Base-by-base conservation (phyloP, 2,329 filamentous ascomycete species). In the Alternaria longipes region DNA sequence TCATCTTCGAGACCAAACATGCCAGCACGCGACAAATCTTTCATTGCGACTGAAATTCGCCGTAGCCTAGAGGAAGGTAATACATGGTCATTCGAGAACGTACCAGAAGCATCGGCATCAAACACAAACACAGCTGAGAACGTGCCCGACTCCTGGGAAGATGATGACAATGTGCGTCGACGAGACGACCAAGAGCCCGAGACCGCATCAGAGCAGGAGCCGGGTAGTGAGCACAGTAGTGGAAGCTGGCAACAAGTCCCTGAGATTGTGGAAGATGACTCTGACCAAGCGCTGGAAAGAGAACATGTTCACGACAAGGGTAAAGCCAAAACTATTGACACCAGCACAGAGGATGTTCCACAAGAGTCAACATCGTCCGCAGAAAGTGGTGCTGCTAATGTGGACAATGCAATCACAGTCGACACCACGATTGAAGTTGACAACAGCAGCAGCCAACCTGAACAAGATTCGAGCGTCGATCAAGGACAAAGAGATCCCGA, bases 41-140 rank as follows among this genome's bases (percentile, higher is more conserved):
- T 79, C 34, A 75, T 81, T 59, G 84, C 83, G 4, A 81, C 81
- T 4, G 79, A 81, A 51, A 83, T 85, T 42, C 81, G 80, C 52
- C 79, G 83, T 9, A 73, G 76, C 24, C 67, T 85, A 8, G 83
- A 84, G 71, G 84, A 85, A 68, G 65, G 64, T 40, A 67, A 67
- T 28, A 60, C 72, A 5, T 78, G 74, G 75, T 75, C 74, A 1
- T 77, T 77, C 46, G 69, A 68, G 4, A 71, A 67, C 45, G 57
- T 69, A 22, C 66, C 68, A n/a, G 53, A 66, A 7, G 22, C 59
- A n/a, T 32, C 56, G 18, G 53, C 59, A 14, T 40, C 63, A 9
- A 50, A 54, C 9, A 32, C 40, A 52, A 28, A 51, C 11, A 47
- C 47, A 24, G 24, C 38, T 14, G 58, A 61, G 16, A 34, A 54